phyloP scores from a whole-genome alignment of 2,329 filamentous ascomycete genomes.

The Aspergillus cejpii region DNA sequence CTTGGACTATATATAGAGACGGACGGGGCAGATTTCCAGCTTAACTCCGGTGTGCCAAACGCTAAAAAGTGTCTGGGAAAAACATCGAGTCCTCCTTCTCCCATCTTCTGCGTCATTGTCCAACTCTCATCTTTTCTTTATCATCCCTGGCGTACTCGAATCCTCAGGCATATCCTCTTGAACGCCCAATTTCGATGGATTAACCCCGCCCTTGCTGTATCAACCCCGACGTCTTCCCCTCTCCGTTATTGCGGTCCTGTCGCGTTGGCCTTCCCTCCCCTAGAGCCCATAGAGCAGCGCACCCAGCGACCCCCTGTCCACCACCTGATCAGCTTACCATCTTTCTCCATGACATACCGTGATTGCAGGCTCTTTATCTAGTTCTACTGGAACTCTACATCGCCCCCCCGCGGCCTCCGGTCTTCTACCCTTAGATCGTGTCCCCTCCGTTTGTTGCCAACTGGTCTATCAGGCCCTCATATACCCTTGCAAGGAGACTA shows the following conservation, averaged over 20 bases:
- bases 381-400: not conserved
- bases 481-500: not conserved
- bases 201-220: constrained; percentile 2
- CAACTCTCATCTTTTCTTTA: not conserved
- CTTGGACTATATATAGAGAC: not conserved
- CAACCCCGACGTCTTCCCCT: not conserved
- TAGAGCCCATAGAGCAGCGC: not conserved
- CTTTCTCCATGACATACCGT: not conserved
- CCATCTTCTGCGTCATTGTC: not conserved
- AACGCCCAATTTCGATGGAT: not conserved
- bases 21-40: not conserved
- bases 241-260: not conserved
- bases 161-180: not conserved
- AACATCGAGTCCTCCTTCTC: not conserved
- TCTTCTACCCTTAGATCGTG: not conserved
- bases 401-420: not conserved
- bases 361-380: not conserved
- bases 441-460: not conserved
- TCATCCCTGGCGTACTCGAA: not conserved
- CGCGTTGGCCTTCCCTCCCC: too few relatives aligned
- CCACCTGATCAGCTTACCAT: constrained; percentile 5
- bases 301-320: constrained; percentile 1
- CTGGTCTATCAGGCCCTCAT: not conserved
- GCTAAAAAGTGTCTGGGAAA: not conserved
- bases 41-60: not conserved